Evolutionary conservation across 768 basidiomycete species (phyloP), one percentile per base, ranked within the genome.

Genomic region (Clavulina sp.): DNA sequence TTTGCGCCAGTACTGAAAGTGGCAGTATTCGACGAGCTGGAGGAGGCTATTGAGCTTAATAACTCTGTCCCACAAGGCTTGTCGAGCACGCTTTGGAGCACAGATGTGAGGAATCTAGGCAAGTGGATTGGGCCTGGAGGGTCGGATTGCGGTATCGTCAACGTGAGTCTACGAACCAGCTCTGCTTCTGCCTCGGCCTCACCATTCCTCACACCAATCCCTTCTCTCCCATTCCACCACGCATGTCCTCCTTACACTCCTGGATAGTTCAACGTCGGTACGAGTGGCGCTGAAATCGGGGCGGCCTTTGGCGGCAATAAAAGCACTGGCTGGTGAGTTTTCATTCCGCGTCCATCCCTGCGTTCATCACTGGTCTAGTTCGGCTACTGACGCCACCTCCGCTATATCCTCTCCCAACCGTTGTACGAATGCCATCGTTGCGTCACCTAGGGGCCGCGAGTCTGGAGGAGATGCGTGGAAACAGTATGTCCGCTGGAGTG

Each of bases 381-480:
- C 33, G 32, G 36, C 32, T 59, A 54, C 52, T 50, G n/a, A n/a
- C n/a, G n/a, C n/a, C n/a, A n/a, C n/a, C 24, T 43, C 60, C 57
- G 58, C n/a, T 58, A 52, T 30, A 48, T 52, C 59, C 61, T 34
- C 31, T 59, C 54, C 21, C 1, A 38, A 13, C 36, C 9, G 13
- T 13, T 38, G 13, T 13, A 38, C 21, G 21, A 38, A 38, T 38
- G 21, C 36, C 21, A 21, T 13, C 21, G 36, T n/a, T n/a, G n/a
- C n/a, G n/a, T n/a, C n/a, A 21, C 24, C 9, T 1, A 46, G 43
- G 89, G 93, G 93, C 19, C 78, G 93, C 47, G 93, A 97, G 69
- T 88, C 86, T 4, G 93, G 93, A 34, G 92, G 92, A 49, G 93
- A 96, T 65, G 84, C 92, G n/a, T 97, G 93, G 93, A 91, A 92